Evolutionary conservation across 192 early-diverging fungal species (phyloP).

Genomic region (Coemansia sp.): DNA sequence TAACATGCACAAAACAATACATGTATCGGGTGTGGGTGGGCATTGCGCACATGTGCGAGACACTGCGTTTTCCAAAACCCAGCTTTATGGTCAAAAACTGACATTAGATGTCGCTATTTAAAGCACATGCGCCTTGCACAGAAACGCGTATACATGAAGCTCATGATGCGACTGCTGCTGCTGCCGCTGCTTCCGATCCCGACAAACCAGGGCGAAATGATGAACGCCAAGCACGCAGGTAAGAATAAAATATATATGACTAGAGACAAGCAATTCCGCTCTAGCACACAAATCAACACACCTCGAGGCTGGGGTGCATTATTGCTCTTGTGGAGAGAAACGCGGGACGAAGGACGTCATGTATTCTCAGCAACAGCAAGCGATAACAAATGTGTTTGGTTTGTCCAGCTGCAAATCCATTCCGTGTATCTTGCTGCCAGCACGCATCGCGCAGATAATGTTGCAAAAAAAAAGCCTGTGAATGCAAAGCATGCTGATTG

Average conservation of each 20-base stretch:
- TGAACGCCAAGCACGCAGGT: neutral
- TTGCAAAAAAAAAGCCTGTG: neutral
- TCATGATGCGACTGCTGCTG: neutral
- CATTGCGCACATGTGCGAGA: conserved; percentile 1
- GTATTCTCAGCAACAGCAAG: neutral
- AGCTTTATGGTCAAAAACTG: neutral
- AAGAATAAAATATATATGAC: neutral
- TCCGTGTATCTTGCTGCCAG: too few relatives aligned
- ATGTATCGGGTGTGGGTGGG: neutral
- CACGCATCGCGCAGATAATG: neutral
- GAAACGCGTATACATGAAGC: neutral
- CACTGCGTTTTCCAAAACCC: neutral
- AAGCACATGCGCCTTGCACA: neutral
- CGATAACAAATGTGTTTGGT: too few relatives aligned
- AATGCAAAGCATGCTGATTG: conserved; percentile 2
- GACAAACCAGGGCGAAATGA: neutral
- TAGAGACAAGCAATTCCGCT: neutral
- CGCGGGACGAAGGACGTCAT: too few relatives aligned
- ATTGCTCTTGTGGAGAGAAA: too few relatives aligned
- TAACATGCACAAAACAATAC: neutral
- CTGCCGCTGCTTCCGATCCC: neutral
- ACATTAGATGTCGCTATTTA: neutral
- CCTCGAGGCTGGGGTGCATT: too few relatives aligned
- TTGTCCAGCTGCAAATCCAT: too few relatives aligned
- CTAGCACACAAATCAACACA: neutral